Evolutionary conservation across 306 rosid genomes (phyloP).

Genomic region (Vigna reflexopilosa): DNA sequence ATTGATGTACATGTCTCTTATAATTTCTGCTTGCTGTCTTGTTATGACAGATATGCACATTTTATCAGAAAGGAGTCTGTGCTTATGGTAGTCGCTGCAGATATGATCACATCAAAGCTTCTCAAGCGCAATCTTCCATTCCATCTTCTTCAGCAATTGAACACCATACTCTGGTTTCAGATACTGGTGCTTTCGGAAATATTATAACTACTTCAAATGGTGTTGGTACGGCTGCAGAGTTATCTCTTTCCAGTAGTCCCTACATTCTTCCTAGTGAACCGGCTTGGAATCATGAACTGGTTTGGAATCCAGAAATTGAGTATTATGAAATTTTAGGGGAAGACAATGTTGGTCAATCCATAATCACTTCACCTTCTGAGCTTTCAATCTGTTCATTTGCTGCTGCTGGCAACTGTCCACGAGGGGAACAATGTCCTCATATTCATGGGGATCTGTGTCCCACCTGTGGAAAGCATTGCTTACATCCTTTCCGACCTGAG

Average conservation of each 20-base stretch:
- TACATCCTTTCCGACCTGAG: constrained; percentile 84
- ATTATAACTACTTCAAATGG: constrained; percentile 48
- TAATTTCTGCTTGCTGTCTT: constrained; percentile 32
- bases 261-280: constrained; percentile 54
- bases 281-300: constrained; percentile 69
- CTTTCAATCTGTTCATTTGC: constrained; percentile 90
- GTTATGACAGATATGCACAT: constrained; percentile 78
- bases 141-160: constrained; percentile 68
- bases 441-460: constrained; percentile 91
- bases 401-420: constrained; percentile 93
- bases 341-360: constrained; percentile 54
- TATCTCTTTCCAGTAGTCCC: constrained; percentile 54
- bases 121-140: constrained; percentile 56
- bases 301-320: constrained; percentile 62
- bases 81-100: constrained; percentile 97
- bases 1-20: constrained; percentile 28
- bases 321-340: constrained; percentile 48
- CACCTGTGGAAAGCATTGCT: constrained; percentile 83
- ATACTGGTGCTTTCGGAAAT: constrained; percentile 52
- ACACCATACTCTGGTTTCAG: constrained; percentile 49
- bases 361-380: constrained; percentile 63
- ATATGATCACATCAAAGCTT: constrained; percentile 86
- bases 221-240: constrained; percentile 52
- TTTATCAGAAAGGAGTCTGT: constrained; percentile 88
- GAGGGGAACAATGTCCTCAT: constrained; percentile 87